Percentiles rank a stretch among this genome's conserved stretches.
phyloP scores from a whole-genome alignment of 306 rosid genomes.

The Cucurbita moschata region DNA sequence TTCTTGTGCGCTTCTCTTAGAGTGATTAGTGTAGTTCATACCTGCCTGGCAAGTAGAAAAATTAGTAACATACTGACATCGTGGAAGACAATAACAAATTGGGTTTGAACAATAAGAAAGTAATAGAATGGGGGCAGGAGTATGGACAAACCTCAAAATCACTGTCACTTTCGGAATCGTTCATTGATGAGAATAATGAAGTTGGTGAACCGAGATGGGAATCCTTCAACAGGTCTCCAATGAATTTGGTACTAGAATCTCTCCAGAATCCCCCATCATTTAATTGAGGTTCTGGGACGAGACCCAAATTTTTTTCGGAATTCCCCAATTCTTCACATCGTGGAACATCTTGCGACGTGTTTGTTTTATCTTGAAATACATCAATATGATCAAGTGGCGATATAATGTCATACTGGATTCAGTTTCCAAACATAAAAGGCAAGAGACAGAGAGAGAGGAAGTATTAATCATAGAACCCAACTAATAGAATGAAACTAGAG shows the following conservation, averaged over 20 bases:
- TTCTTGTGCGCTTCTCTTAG: conserved; percentile 10
- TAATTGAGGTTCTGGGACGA: conserved; percentile 11
- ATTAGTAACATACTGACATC: neutral
- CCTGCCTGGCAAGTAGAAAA: conserved; percentile 16
- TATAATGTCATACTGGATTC: conserved; percentile 39
- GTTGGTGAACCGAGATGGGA: conserved; percentile 14
- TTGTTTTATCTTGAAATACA: conserved; percentile 8
- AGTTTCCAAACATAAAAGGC: conserved; percentile 9
- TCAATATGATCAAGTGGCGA: conserved; percentile 28
- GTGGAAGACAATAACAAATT: neutral
- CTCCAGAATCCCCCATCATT: conserved; percentile 6
- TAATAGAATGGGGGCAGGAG: neutral
- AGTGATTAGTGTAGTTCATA: conserved; percentile 11
- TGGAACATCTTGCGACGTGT: conserved; percentile 11
- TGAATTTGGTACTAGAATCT: conserved; percentile 21
- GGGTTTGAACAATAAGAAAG: neutral
- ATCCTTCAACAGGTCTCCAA: conserved; percentile 23
- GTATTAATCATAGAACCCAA: neutral
- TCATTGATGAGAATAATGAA: conserved; percentile 23
- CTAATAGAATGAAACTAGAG: neutral
- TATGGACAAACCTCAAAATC: conserved; percentile 23
- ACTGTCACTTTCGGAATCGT: conserved; percentile 19
- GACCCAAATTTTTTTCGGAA: conserved; percentile 7
- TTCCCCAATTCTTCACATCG: conserved; percentile 18
- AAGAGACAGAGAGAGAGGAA: neutral